Conservation (phyloP, 106 monocot genomes). For the Narthecium ossifragum region DNA sequence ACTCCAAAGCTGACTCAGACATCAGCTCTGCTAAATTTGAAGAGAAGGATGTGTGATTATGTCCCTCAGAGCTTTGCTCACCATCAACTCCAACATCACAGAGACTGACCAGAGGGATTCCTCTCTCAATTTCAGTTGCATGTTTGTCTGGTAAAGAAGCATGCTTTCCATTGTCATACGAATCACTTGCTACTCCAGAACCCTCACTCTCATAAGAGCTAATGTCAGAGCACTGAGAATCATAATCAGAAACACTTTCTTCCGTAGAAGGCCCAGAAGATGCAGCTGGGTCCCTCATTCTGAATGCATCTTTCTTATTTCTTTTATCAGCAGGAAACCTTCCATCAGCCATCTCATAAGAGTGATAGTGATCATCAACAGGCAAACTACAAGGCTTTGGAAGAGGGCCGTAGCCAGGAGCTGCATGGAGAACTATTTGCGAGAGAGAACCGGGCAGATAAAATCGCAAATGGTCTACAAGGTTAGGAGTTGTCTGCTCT, state of each 20-base stretch:
- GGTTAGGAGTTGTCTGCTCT: slow-evolving; percentile 2
- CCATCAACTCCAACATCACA: slow-evolving; percentile 25
- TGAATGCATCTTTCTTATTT: slow-evolving; percentile 10
- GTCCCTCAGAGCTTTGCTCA: slow-evolving; percentile 1
- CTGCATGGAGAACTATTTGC: slow-evolving; percentile 89
- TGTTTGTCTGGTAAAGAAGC: background rate
- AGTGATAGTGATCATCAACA: slow-evolving; percentile 12
- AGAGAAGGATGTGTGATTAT: slow-evolving; percentile 27
- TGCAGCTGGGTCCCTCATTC: slow-evolving; percentile 22
- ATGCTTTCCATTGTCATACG: slow-evolving; percentile 10
- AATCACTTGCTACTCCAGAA: slow-evolving; percentile 14
- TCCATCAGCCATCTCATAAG: slow-evolving; percentile 6
- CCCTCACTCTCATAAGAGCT: slow-evolving; percentile 37
- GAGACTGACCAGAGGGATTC: slow-evolving; percentile 24
- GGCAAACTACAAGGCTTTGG: slow-evolving; percentile 71
- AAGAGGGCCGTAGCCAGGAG: slow-evolving; percentile 84
- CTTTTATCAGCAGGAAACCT: slow-evolving; percentile 13
- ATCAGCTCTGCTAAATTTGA: slow-evolving; percentile 62
- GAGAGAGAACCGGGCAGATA: slow-evolving; percentile 97
- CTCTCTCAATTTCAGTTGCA: slow-evolving; percentile 17
- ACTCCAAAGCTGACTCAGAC: slow-evolving; percentile 72
- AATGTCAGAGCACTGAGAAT: slow-evolving; percentile 35
- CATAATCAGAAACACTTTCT: slow-evolving; percentile 46
- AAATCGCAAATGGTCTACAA: slow-evolving; percentile 26
- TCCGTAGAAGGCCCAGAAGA: slow-evolving; percentile 53